Conservation (phyloP, 306 rosid species). For the Notholithocarpus densiflorus region DNA sequence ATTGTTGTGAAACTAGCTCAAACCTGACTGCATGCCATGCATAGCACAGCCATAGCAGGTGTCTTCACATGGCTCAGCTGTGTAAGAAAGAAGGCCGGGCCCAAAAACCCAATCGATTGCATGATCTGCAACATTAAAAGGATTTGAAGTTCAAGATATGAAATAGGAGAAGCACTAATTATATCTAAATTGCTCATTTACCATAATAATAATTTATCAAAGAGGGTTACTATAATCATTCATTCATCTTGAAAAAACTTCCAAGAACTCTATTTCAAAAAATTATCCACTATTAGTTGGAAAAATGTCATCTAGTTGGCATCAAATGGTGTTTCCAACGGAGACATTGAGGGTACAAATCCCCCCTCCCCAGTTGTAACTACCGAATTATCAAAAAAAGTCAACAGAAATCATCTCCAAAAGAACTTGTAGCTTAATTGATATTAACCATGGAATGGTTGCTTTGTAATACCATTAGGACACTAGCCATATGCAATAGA, state of each 20-base stretch:
- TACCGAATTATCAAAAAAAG: too few species aligned
- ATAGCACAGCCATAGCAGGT: conserved; percentile 82
- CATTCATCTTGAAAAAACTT: conserved; percentile 4
- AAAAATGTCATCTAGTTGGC: background rate
- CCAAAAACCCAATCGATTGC: conserved; percentile 91
- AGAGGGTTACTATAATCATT: background rate
- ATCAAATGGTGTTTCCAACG: too few species aligned
- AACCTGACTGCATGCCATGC: conserved; percentile 99
- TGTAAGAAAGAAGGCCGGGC: conserved; percentile 90
- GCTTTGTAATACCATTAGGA: background rate
- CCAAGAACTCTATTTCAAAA: conserved; percentile 1
- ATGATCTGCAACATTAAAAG: conserved; percentile 62
- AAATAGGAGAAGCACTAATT: conserved; percentile 2
- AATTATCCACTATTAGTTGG: background rate
- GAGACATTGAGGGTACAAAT: too few species aligned
- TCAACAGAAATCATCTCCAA: conserved; percentile 5
- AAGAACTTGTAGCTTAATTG: background rate
- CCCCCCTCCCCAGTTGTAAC: too few species aligned
- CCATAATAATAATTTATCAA: background rate
- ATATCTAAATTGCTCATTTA: background rate
- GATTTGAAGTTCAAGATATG: conserved; percentile 1
- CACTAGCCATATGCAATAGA: background rate
- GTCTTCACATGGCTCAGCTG: conserved; percentile 75
- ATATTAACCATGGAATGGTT: background rate
- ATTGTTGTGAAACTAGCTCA: conserved; percentile 21